These are phyloP conservation scores for Didymella pinodella DNA, from an alignment of 2,329 filamentous ascomycete species.

Conservation along the genomic window DNA sequence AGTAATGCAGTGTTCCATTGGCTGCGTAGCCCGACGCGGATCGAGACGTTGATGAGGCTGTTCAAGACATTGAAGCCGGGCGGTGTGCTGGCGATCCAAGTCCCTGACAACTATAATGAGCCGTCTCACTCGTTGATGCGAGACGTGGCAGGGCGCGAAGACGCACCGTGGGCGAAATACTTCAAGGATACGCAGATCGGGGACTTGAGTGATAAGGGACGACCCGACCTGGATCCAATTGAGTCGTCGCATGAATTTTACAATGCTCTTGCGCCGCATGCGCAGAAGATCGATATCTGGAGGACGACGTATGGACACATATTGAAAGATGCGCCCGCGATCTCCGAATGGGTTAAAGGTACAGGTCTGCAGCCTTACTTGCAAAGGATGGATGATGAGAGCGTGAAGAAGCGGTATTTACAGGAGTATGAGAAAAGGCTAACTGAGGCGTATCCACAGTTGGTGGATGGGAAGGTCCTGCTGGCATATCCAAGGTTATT, in stretches of 20 bases:
- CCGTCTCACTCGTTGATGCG: constrained; percentile 62
- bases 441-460: constrained; percentile 54
- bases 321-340: constrained; percentile 57
- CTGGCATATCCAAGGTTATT: constrained; percentile 66
- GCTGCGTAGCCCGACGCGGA: constrained; percentile 56
- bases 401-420: constrained; percentile 54
- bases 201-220: constrained; percentile 5
- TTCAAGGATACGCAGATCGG: constrained; percentile 36
- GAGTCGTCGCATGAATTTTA: constrained; percentile 60
- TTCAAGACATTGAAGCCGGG: constrained; percentile 54
- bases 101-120: constrained; percentile 61
- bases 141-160: constrained; percentile 42
- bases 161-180: constrained; percentile 50
- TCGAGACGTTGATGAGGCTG: constrained; percentile 57
- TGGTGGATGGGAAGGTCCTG: constrained; percentile 62
- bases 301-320: constrained; percentile 63
- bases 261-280: constrained; percentile 55
- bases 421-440: constrained; percentile 57
- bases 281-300: constrained; percentile 60
- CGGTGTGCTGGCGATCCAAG: constrained; percentile 63
- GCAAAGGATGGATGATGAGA: constrained; percentile 55
- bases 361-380: constrained; percentile 65
- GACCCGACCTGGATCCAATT: constrained; percentile 58
- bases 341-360: constrained; percentile 68
- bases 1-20: constrained; percentile 69